Evolutionary conservation across 225 moss, liverwort and hornwort genomes (phyloP).

Genomic region (Antitrichia curtipendula): DNA sequence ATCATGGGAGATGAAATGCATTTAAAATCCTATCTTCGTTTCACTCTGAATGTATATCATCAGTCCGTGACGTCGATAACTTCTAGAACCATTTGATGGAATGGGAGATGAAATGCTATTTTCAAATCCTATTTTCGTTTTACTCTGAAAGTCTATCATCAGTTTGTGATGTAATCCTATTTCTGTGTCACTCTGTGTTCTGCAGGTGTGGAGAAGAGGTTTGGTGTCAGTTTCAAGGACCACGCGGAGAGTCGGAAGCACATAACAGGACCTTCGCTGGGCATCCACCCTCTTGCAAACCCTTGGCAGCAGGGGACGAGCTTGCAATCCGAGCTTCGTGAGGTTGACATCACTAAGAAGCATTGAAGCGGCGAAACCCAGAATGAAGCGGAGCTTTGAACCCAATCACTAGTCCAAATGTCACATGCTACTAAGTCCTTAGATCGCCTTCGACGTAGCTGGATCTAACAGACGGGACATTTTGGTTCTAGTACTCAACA

Average conservation of each 20-base stretch:
- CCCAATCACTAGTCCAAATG: conserved; percentile 11
- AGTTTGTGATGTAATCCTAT: too few species aligned
- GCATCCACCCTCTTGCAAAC: conserved; percentile 39
- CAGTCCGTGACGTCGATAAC: background rate
- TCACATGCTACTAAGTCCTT: background rate
- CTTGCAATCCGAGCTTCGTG: conserved; percentile 33
- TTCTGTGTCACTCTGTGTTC: background rate
- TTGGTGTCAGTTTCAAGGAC: conserved; percentile 27
- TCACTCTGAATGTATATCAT: too few species aligned
- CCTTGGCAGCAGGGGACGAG: conserved; percentile 34
- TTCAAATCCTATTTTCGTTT: background rate
- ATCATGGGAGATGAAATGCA: background rate
- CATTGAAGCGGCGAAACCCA: background rate
- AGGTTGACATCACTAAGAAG: conserved; percentile 28
- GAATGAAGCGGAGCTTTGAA: conserved; percentile 1
- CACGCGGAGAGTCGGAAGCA: conserved; percentile 34
- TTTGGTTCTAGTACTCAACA: conserved; percentile 6
- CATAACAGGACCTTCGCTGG: conserved; percentile 36
- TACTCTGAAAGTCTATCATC: too few species aligned
- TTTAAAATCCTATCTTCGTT: background rate
- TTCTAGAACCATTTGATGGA: background rate
- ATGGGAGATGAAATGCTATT: background rate
- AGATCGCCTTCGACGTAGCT: background rate
- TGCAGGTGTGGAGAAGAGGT: conserved; percentile 49
- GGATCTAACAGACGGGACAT: conserved; percentile 2